Conservation (phyloP, 352 stramenopile species). For the Pythium brachiatum region DNA sequence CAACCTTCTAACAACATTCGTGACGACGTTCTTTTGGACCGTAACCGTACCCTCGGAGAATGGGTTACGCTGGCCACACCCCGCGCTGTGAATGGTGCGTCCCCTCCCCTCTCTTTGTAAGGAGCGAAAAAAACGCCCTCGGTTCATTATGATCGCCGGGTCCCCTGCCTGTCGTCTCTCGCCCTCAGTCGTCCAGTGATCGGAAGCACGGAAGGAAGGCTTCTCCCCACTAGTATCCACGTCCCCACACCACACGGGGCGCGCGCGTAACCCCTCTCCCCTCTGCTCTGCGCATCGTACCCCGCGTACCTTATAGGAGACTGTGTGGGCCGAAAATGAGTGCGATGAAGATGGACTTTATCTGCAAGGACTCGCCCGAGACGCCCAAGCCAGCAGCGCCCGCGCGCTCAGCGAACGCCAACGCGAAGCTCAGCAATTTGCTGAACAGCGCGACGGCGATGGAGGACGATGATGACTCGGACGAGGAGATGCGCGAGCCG, state of each 20-base stretch:
- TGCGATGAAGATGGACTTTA: conserved; percentile 84
- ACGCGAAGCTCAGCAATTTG: conserved; percentile 37
- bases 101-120: conserved; percentile 22
- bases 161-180: conserved; percentile 9
- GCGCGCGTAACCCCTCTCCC: background rate
- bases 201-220: too few species aligned
- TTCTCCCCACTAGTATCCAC: too few species aligned
- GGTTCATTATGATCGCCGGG: conserved; percentile 32
- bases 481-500: conserved; percentile 29
- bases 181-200: conserved; percentile 21
- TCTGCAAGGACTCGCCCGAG: conserved; percentile 57
- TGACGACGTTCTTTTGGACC: background rate
- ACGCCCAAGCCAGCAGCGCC: conserved; percentile 5
- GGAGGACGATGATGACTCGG: conserved; percentile 23
- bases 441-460: conserved; percentile 29
- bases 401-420: conserved; percentile 19
- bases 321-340: conserved; percentile 48
- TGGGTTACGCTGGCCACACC: too few species aligned
- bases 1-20: conserved; percentile 15
- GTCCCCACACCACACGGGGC: too few species aligned
- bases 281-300: too few species aligned
- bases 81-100: conserved; percentile 12
- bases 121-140: conserved; percentile 28
- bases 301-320: too few species aligned
- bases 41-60: background rate